Evolutionary conservation across 1,284 basidiomycete species (phyloP).

Genomic region (Ustilago trichophora): DNA sequence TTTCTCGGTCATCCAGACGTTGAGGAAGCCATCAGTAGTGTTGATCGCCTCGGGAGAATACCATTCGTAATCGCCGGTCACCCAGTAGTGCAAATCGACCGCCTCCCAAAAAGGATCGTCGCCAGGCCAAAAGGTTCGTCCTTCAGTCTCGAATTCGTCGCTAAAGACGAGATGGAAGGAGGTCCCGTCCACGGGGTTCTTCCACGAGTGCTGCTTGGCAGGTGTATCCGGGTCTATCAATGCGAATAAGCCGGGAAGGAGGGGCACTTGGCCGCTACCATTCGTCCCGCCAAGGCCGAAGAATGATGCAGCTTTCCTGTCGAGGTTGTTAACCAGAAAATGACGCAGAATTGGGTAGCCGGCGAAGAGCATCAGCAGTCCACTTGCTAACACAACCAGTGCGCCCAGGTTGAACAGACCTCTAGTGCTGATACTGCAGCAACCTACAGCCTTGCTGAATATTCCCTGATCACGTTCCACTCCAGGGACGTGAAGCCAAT

Average conservation of each 20-base stretch:
- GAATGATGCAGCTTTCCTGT: conserved; percentile 4
- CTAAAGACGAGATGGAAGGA: conserved; percentile 71
- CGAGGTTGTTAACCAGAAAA: neutral
- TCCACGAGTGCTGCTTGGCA: conserved; percentile 6
- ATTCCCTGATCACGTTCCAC: neutral
- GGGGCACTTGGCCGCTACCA: conserved; percentile 52
- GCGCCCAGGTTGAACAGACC: conserved; percentile 31
- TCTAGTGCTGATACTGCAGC: conserved; percentile 4
- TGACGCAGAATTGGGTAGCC: conserved; percentile 39
- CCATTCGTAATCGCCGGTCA: conserved; percentile 61
- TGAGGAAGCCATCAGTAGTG: conserved; percentile 47
- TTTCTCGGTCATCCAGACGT: conserved; percentile 44
- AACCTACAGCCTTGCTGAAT: neutral
- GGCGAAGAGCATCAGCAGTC: conserved; percentile 39
- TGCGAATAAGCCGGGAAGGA: conserved; percentile 10
- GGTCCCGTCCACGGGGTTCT: conserved; percentile 6
- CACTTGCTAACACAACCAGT: conserved; percentile 12
- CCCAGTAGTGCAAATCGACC: conserved; percentile 48
- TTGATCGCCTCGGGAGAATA: conserved; percentile 59
- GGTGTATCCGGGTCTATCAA: conserved; percentile 51
- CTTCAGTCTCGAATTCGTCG: conserved; percentile 80
- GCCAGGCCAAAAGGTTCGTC: conserved; percentile 70
- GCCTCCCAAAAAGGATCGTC: conserved; percentile 64
- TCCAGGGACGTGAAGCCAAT: conserved; percentile 22
- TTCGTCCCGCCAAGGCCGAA: conserved; percentile 75